Base-by-base conservation (phyloP, 192 early-diverging fungal genomes). In the Coemansia asiatica region DNA sequence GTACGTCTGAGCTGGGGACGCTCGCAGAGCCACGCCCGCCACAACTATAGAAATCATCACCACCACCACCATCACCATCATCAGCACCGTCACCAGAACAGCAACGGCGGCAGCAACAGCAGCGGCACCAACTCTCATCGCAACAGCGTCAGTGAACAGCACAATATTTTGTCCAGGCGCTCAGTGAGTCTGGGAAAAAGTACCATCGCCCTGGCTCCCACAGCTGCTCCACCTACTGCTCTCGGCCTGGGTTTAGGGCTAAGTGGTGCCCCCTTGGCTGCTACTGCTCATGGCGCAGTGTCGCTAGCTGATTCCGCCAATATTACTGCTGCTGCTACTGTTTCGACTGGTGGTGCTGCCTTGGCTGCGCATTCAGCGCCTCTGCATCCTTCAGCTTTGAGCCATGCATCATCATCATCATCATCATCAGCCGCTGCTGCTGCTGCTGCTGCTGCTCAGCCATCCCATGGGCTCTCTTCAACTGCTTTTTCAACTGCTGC, bases 1-100 rank as follows among this genome's bases (percentile, higher is more conserved):
- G 83, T 91, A 26, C 84, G 89, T 22, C 68, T 91, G 44, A 89
- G 88, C 48, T 92, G 90, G 90, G 90, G 90, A 36, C 85, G 88
- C 18, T 75, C 74, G 22, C 77, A 81, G 56, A 78, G 69, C 72
- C 76, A 74, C 29, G 71, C 75, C 12, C 82, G 74, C 21, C 69
- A 79, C 47, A 76, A 79, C 71, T 70, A 83, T 63, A 67, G 71
- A 38, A 59, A 69, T 35, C 70, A 75, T 51, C 70, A 75, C 26
- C 60, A 64, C 49, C 68, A 64, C 61, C 67, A 69, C 23, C 63
- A 68, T 22, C 64, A 71, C 56, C 65, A 69, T 29, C 75, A 71
- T 10, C 56, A 64, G 15, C 75, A 71, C 38, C 56, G 47, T 36
- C 67, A 66, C 61, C 63, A 57, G 64, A 71, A 49, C 48, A 73